Evolutionary conservation across 805 yeast species (phyloP), one percentile per base, ranked within the genome.

Genomic region (Grigorovia humatica): DNA sequence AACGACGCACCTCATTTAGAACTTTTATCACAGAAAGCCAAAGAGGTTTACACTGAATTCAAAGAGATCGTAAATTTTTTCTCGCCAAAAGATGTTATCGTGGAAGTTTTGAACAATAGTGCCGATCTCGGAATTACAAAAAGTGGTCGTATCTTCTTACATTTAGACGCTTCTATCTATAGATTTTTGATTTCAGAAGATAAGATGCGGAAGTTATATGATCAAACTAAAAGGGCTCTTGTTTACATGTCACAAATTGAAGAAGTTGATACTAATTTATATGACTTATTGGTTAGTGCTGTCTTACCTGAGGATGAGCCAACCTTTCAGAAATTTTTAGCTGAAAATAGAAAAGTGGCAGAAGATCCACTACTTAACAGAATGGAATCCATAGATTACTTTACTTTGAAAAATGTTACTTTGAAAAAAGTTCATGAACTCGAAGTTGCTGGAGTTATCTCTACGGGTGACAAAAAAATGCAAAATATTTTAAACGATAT

Each of bases 211-310:
- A 71, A 84, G 6, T 68, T 87, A 32, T 71, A 83, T 59, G 76
- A 88, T 50, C 89, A 88, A 61, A 88, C 85, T 0, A 91, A 91
- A 65, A 73, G 96, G 55, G 84, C 89, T 57, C 70, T 90, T n/a
- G 69, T 85, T 15, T 88, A 88, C 62, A 80, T 91, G 60, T 80
- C 90, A 55, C 81, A 89, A 57, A 86, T 93, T 6, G 97, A 93
- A 70, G 75, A 71, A 47, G 78, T 79, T 13, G 82, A 82, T 27
- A 72, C 77, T 1, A 82, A 81, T 55, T 73, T 91, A 46, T 76
- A 83, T 51, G 91, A 85, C 41, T 50, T 66, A 11, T 60, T 59
- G 19, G 55, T 58, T 1, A 61, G 68, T 49, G 48, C 57, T 9
- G 57, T 63, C 9, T 48, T 63, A 1, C 63, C 82, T 0, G 74